Evolutionary conservation across 352 stramenopile genomes (phyloP), one percentile per base, ranked within the genome.

Genomic region (Globisporangium paroecandrum): DNA sequence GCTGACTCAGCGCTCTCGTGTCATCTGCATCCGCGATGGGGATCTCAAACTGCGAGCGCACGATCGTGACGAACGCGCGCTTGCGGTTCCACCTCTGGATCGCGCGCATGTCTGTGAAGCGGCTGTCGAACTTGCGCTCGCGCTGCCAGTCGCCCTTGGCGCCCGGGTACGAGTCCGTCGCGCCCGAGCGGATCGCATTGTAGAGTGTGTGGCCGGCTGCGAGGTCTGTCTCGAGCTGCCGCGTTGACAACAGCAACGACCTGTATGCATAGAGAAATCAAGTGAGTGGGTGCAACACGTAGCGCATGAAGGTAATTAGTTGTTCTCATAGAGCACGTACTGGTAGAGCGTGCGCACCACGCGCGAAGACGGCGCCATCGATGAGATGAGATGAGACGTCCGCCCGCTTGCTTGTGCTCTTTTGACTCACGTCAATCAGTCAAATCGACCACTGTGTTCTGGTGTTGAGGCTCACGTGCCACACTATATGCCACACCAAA

Each of bases 141-240:
- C 83, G 84, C 68, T 89, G 82, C 87, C 84, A 94, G 70, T 94
- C 84, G 59, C 70, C 69, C 61, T 86, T 89, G 34, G 89, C 74
- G 36, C 77, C 83, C 9, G 83, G 65, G 55, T 94, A 94, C 43
- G 85, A 86, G 34, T 85, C 62, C 32, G 89, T 75, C 1, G 78
- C 81, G 8, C 84, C 83, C 0, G 85, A 92, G 5, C 87, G 85
- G 9, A 95, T 71, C 22, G 82, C 85, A 24, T 78, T 77, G 68
- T 82, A 88, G 46, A 94, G 67, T 60, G 82, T 89, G 22, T 62
- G 71, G 8, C 81, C 79, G 4, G 74, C 71, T 3, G 73, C 68
- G n/a, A 88, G 58, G 53, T 94, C 77, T 18, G 51, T 59, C 51
- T 92, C 71, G 32, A 94, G 72, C 68, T 85, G 82, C 47, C 74